Percentiles rank a stretch among this genome's conserved stretches.
phyloP scores from a whole-genome alignment of 441 rosid genomes.

The California macrophylla region DNA sequence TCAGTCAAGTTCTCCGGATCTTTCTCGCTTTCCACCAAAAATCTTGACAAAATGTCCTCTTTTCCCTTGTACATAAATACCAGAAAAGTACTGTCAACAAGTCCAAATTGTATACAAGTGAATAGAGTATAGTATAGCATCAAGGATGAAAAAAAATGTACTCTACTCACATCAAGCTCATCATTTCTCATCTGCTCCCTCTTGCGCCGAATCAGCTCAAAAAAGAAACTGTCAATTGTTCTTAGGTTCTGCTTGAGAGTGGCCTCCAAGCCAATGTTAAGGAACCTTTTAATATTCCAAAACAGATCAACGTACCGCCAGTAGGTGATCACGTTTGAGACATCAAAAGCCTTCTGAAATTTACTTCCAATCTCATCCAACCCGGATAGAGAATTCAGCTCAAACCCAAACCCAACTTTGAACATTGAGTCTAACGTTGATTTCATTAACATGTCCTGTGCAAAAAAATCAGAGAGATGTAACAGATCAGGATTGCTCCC shows the following conservation, averaged over 20 bases:
- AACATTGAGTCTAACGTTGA: conserved; percentile 32
- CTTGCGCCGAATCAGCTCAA: conserved; percentile 24
- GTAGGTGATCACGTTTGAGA: conserved; percentile 23
- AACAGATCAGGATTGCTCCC: not conserved
- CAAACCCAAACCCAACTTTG: conserved; percentile 35
- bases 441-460: conserved; percentile 34
- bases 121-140: not conserved
- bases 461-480: not conserved
- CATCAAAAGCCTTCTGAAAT: conserved; percentile 34
- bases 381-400: conserved; percentile 29
- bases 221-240: conserved; percentile 25
- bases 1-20: conserved; percentile 31
- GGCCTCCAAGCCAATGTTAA: conserved; percentile 32
- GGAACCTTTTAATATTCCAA: conserved; percentile 30
- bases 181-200: conserved; percentile 25
- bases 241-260: conserved; percentile 26
- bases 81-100: conserved; percentile 2
- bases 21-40: conserved; percentile 30
- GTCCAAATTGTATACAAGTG: not conserved
- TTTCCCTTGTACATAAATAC: conserved; percentile 20
- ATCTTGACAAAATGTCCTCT: conserved; percentile 33
- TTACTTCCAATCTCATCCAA: conserved; percentile 20
- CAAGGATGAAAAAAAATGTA: not conserved
- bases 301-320: conserved; percentile 28
- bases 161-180: conserved; percentile 15